Percentiles rank a stretch among this genome's conserved stretches.
Evolutionary conservation across 2,329 filamentous ascomycete genomes (phyloP).

Genomic region (Ascocoryne sarcoides): DNA sequence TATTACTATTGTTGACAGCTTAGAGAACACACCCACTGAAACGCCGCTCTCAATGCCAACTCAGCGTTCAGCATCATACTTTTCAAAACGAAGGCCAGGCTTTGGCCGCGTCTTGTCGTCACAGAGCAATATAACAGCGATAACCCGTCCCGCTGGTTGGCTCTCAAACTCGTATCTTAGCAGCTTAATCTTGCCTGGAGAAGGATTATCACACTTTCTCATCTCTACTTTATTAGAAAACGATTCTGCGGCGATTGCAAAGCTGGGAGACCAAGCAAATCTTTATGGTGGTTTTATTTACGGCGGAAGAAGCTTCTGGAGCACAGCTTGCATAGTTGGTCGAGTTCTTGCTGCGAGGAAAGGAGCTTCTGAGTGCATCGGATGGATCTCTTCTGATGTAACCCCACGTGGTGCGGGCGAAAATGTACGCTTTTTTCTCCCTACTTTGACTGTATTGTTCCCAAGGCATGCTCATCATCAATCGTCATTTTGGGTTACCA

Average conservation of each 20-base stretch:
- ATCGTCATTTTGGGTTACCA: no score
- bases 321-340: conserved; percentile 55
- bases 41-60: conserved; percentile 26
- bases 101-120: conserved; percentile 18
- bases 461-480: no score
- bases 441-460: no score
- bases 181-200: conserved; percentile 55
- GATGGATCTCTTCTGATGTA: conserved; percentile 57
- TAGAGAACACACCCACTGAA: conserved; percentile 18
- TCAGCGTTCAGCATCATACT: conserved; percentile 26
- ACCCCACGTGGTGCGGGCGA: conserved; percentile 42
- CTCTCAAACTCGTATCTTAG: conserved; percentile 60
- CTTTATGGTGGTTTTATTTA: conserved; percentile 58
- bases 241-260: conserved; percentile 49
- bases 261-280: conserved; percentile 51
- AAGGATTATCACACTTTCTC: conserved; percentile 52
- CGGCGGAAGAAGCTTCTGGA: conserved; percentile 58
- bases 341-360: conserved; percentile 54
- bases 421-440: conserved; percentile 25
- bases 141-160: conserved; percentile 53
- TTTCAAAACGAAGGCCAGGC: conserved; percentile 19
- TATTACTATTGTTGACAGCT: conserved; percentile 20
- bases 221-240: conserved; percentile 60
- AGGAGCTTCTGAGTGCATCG: conserved; percentile 57
- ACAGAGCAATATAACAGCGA: conserved; percentile 42